Conservation (phyloP, 306 rosid species). For the Lagenaria siceraria region DNA sequence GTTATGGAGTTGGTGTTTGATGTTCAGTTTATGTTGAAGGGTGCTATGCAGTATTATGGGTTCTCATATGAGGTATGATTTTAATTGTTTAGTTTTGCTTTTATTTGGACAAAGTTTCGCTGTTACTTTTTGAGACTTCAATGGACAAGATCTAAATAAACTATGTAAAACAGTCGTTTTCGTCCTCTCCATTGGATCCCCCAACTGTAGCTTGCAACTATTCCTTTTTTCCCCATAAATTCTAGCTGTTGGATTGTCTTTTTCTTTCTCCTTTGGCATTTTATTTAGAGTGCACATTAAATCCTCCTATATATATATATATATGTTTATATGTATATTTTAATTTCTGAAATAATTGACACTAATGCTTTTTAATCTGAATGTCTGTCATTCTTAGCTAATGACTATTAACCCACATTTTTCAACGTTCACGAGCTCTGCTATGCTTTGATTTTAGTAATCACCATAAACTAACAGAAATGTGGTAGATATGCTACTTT, state of each 20-base stretch:
- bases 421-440: not conserved
- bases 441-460: not conserved
- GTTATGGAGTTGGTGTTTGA: slow-evolving; percentile 80
- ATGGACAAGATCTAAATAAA: not conserved
- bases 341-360: not conserved
- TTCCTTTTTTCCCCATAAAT: not conserved
- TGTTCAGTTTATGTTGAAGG: slow-evolving; percentile 81
- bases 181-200: not conserved
- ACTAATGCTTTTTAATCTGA: not conserved
- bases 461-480: not conserved
- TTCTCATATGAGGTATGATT: slow-evolving; percentile 69
- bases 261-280: not conserved
- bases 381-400: not conserved
- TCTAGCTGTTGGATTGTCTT: not conserved
- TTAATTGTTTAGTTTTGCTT: slow-evolving; percentile 5
- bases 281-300: not conserved
- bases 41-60: slow-evolving; percentile 69
- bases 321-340: not conserved
- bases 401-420: not conserved
- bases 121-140: not conserved
- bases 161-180: not conserved
- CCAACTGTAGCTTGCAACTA: not conserved
- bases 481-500: not conserved
- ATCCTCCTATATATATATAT: not conserved
- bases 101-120: not conserved